phyloP scores from a whole-genome alignment of 805 yeast species.

The Allodekkera sacchari region DNA sequence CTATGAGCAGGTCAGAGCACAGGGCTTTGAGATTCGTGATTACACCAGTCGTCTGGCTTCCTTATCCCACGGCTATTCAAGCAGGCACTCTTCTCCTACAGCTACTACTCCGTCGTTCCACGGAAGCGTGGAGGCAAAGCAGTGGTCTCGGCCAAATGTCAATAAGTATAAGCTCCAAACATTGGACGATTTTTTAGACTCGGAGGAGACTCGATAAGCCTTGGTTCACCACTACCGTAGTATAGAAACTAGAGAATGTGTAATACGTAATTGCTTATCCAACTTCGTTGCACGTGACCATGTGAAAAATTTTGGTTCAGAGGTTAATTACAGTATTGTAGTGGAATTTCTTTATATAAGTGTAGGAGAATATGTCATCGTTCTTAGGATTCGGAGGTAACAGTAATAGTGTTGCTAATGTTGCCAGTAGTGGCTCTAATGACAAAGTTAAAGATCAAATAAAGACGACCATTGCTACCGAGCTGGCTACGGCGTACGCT shows the following conservation, averaged over 20 bases:
- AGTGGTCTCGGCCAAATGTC: not conserved
- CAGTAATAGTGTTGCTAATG: constrained; percentile 1
- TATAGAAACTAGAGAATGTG: no score
- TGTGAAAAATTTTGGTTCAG: not conserved
- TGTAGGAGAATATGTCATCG: constrained; percentile 18
- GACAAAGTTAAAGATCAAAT: constrained; percentile 51
- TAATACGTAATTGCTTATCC: no score
- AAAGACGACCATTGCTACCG: constrained; percentile 66
- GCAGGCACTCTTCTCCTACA: not conserved
- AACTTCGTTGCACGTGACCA: no score
- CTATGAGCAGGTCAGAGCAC: constrained; percentile 21
- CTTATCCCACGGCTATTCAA: constrained; percentile 3
- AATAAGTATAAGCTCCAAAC: constrained; percentile 59
- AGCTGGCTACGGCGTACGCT: constrained; percentile 86
- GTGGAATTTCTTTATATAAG: not conserved
- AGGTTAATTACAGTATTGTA: no score
- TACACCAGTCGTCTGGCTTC: constrained; percentile 25
- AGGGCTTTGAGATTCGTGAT: constrained; percentile 31
- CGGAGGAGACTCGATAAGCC: no score
- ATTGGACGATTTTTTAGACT: constrained; percentile 71
- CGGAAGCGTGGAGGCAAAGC: not conserved
- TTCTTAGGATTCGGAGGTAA: constrained; percentile 24
- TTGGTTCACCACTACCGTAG: no score
- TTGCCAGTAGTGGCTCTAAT: constrained; percentile 12
- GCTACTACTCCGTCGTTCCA: not conserved